Conservation (phyloP, 2,329 filamentous ascomycete genomes). For the Byssoonygena ceratinophila region DNA sequence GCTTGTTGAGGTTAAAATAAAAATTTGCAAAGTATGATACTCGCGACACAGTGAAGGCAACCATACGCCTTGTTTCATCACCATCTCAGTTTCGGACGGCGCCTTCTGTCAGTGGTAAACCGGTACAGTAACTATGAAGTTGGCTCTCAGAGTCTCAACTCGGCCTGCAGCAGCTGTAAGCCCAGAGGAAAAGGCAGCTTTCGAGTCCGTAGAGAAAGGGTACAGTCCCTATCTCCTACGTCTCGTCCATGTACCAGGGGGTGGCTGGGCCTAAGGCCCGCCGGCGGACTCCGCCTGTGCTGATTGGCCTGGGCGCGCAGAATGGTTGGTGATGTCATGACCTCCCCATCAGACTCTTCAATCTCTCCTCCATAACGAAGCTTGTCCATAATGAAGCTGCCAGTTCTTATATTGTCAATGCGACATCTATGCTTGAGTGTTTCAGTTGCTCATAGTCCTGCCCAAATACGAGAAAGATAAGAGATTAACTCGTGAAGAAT, state of each 20-base stretch:
- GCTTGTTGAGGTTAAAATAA: not conserved
- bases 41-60: too few relatives aligned
- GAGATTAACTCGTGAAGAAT: not conserved
- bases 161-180: too few relatives aligned
- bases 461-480: not conserved
- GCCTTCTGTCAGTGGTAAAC: too few relatives aligned
- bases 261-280: not conserved
- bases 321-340: not conserved
- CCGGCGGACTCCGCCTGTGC: not conserved
- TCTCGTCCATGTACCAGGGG: not conserved
- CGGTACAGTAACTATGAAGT: too few relatives aligned
- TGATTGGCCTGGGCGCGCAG: not conserved
- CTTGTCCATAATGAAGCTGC: too few relatives aligned
- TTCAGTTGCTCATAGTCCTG: not conserved
- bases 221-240: not conserved
- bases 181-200: conserved; percentile 3
- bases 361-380: too few relatives aligned
- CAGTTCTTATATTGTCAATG: too few relatives aligned
- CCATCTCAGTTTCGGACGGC: not conserved
- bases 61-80: not conserved
- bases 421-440: not conserved
- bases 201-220: too few relatives aligned
- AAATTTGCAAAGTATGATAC: too few relatives aligned
- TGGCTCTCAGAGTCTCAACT: too few relatives aligned
- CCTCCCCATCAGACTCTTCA: not conserved